A percentile compares a stretch with the other conserved stretches of the same genome.
Evolutionary conservation across 345 rosid species (phyloP).

Genomic region (Eucalyptus virginea): DNA sequence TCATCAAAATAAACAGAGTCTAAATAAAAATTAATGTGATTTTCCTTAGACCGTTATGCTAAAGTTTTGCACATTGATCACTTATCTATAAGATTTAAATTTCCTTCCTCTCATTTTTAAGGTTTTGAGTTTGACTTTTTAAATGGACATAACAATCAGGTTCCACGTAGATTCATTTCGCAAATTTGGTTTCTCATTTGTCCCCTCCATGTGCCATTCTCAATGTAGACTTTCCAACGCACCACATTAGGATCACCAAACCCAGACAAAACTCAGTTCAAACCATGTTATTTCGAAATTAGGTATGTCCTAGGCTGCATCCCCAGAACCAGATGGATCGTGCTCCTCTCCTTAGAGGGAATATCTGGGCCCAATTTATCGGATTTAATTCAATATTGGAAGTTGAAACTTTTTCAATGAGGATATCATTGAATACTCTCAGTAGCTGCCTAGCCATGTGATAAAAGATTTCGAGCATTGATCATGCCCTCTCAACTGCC

Average conservation of each 20-base stretch:
- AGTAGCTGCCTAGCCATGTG: not conserved
- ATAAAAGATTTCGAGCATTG: not conserved
- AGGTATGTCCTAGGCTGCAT: not conserved
- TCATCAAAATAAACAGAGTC: accelerated
- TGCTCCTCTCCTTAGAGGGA: not conserved
- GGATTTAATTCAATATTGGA: not conserved
- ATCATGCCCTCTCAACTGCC: not conserved
- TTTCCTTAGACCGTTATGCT: not conserved
- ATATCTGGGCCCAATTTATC: not conserved
- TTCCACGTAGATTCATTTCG: not conserved
- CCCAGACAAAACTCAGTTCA: not conserved
- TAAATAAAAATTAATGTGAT: too few relatives aligned
- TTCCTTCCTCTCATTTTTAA: too few relatives aligned
- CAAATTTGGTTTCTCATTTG: not conserved
- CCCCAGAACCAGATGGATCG: not conserved
- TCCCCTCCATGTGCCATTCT: not conserved
- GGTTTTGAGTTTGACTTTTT: not conserved
- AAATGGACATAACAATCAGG: too few relatives aligned
- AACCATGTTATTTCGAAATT: not conserved
- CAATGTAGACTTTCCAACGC: not conserved
- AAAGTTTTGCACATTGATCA: not conserved
- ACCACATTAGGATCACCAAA: not conserved
- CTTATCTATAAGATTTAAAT: not conserved
- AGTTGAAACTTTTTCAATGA: not conserved
- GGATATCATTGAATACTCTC: not conserved